phyloP scores from a whole-genome alignment of 306 rosid species.

The Parietaria judaica region DNA sequence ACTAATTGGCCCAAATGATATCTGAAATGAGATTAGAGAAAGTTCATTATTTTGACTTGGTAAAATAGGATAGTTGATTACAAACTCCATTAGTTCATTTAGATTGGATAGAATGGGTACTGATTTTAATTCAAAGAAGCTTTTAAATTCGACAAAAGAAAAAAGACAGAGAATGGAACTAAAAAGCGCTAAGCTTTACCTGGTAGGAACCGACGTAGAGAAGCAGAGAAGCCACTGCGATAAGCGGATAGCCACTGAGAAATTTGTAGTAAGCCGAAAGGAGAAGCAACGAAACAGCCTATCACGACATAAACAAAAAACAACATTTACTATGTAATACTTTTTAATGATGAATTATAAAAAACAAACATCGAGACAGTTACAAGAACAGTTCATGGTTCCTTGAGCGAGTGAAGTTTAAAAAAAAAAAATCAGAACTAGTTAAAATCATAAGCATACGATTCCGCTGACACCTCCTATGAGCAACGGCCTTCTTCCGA shows the following conservation, averaged over 20 bases:
- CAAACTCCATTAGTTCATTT: background rate
- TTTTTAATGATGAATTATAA: no score
- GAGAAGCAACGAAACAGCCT: constrained; percentile 71
- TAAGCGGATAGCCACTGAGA: constrained; percentile 73
- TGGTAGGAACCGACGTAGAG: constrained; percentile 96
- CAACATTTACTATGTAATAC: constrained; percentile 2
- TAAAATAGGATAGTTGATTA: no score
- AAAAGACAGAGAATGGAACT: constrained; percentile 3
- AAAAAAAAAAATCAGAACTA: background rate
- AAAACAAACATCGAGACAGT: background rate
- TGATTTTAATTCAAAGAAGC: background rate
- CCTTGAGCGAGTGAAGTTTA: background rate
- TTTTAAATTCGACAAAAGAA: background rate
- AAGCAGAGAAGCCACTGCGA: constrained; percentile 87
- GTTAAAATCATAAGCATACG: constrained; percentile 37
- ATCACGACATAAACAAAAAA: constrained; percentile 20
- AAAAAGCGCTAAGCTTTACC: constrained; percentile 37
- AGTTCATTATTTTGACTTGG: background rate
- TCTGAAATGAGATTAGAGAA: constrained; percentile 42
- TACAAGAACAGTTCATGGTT: background rate
- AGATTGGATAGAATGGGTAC: background rate
- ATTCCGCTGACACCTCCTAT: constrained; percentile 90
- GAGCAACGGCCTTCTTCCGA: constrained; percentile 87
- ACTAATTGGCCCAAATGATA: constrained; percentile 96
- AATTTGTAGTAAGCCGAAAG: constrained; percentile 84